phyloP scores from a whole-genome alignment of 331 rosid genomes.

The Quercus tomentella region DNA sequence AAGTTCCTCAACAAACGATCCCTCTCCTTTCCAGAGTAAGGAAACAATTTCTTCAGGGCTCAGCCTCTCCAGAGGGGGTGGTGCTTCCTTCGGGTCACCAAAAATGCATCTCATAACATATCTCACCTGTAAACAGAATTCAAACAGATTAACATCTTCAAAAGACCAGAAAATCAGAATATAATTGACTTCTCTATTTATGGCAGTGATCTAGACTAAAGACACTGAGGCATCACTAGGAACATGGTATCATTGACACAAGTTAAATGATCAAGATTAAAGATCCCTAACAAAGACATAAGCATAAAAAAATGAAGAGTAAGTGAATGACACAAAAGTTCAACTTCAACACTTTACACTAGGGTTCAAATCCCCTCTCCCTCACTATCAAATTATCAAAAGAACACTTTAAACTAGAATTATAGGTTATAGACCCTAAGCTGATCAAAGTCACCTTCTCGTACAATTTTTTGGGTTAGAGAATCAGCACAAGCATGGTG shows the following conservation, averaged over 20 bases:
- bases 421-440: background rate
- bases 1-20: slow-evolving; percentile 86
- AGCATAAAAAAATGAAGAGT: background rate
- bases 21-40: slow-evolving; percentile 92
- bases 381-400: no score
- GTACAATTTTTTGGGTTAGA: slow-evolving; percentile 5
- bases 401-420: background rate
- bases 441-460: slow-evolving; percentile 15
- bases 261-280: background rate
- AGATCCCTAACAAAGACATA: background rate
- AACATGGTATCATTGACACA: background rate
- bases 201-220: background rate
- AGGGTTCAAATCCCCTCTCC: no score
- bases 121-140: slow-evolving; percentile 64
- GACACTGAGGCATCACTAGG: background rate
- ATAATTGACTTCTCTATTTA: background rate
- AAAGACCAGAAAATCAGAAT: slow-evolving; percentile 13
- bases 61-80: slow-evolving; percentile 96
- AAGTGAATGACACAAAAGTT: background rate
- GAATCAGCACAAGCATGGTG: background rate
- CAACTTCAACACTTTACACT: background rate
- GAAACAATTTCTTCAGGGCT: slow-evolving; percentile 68
- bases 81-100: slow-evolving; percentile 88
- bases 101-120: slow-evolving; percentile 88
- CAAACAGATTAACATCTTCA: slow-evolving; percentile 17